Percentiles rank a stretch among this genome's conserved stretches.
Conservation (phyloP, 106 monocot genomes). For the Cymbidium sinense region DNA sequence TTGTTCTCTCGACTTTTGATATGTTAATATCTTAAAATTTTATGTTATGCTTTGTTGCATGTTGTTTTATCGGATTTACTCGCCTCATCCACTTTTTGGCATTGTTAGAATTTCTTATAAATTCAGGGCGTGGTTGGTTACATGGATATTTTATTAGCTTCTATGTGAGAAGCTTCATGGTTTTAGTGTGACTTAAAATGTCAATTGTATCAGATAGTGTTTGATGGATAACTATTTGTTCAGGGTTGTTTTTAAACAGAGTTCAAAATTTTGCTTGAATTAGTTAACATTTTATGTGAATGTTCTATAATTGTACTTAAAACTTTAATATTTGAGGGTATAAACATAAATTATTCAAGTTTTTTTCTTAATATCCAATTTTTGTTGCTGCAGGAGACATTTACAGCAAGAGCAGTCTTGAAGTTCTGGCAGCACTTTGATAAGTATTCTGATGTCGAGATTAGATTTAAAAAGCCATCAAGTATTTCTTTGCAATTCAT, state of each 20-base stretch:
- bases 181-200: neutral
- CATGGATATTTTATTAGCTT: neutral
- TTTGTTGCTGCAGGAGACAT: conserved; percentile 50
- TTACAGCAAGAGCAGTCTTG: conserved; percentile 47
- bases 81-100: neutral
- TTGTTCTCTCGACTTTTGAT: neutral
- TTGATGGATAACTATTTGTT: neutral
- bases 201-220: neutral
- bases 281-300: neutral
- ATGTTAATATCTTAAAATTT: neutral
- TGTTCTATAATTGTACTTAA: neutral
- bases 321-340: neutral
- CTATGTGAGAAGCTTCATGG: neutral
- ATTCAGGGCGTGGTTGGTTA: neutral
- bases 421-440: conserved; percentile 71
- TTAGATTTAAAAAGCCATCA: conserved; percentile 20
- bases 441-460: conserved; percentile 24
- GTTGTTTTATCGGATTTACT: neutral
- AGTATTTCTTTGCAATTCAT: conserved; percentile 15
- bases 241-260: neutral
- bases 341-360: neutral
- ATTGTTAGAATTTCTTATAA: neutral
- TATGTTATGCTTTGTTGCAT: neutral
- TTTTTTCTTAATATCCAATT: neutral
- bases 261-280: no score